Base-by-base conservation (phyloP, 129 eudicot genomes). In the Logfia minima region DNA sequence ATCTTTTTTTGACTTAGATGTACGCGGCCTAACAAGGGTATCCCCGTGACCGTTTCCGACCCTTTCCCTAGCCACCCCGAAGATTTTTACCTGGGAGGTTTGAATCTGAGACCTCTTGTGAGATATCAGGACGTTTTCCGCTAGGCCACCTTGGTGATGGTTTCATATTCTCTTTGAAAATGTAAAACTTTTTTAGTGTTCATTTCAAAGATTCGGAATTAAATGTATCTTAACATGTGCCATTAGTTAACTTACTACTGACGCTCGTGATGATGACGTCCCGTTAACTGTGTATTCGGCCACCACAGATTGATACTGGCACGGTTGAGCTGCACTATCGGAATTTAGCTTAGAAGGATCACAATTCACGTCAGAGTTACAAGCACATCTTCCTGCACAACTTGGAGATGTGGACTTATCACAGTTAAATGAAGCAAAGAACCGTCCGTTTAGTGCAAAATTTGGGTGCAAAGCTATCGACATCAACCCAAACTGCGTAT, bases 381-480 rank as follows among this genome's bases (percentile, higher is more conserved):
- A 90, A 3, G 96, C 83, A 79, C 98, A 93, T 70, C 96, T 86
- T 34, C 98, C 98, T 0, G 81, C 82, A 72, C 96, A 93, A 13
- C 81, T 84, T 10, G 92, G 86, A 79, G 87, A 85, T 73, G 74
- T 63, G 29, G 88, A 51, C 77, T 87, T 93, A 59, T 93, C 98
- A 75, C 98, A 90, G 68, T 84, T 90, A 62, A 85, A 93, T 13
- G 96, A 93, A 37, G 84, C 96, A 18, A 90, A 93, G 41, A 93
- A 88, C 29, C 98, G 81, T 52, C 96, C 98, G 26, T 93, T 93
- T 70, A 85, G 85, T 23, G 83, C 78, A 59, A 90, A 93, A 9
- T 85, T 90, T 11, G 98, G 96, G 81, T 93, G 98, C 80, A 88
- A 77, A n/a, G 98, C 96, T 45, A 93, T 90, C 1, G 95, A 90